Conservation (phyloP, 208 protist genomes). For the Wallacemonas sp. region DNA sequence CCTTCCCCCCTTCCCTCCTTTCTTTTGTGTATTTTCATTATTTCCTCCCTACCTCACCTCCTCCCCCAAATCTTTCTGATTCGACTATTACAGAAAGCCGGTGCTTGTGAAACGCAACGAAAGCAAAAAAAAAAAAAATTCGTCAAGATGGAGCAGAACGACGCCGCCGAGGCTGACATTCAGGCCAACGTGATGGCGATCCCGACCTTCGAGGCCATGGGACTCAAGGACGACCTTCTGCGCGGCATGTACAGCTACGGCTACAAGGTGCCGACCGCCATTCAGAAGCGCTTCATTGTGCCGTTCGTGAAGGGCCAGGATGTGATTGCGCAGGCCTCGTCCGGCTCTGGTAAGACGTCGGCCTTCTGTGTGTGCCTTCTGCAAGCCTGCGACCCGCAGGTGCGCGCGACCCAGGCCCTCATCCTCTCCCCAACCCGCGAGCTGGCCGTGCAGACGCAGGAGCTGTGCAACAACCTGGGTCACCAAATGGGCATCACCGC, state of each 20-base stretch:
- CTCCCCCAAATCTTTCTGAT: too few species aligned
- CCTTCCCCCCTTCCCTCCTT: too few species aligned
- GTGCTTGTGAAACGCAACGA: too few species aligned
- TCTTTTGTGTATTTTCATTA: too few species aligned
- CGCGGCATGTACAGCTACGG: slow-evolving; percentile 98
- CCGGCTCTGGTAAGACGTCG: slow-evolving; percentile 99
- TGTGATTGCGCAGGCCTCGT: slow-evolving; percentile 98
- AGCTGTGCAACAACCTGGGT: slow-evolving; percentile 94
- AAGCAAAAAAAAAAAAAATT: background rate
- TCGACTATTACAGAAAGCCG: too few species aligned
- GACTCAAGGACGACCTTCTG: slow-evolving; percentile 83
- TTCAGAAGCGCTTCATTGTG: slow-evolving; percentile 97
- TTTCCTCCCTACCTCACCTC: too few species aligned
- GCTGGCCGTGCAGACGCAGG: slow-evolving; percentile 97
- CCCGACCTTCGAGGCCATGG: slow-evolving; percentile 90
- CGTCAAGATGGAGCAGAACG: slow-evolving; percentile 14
- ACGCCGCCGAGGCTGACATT: slow-evolving; percentile 56
- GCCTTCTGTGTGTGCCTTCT: slow-evolving; percentile 96
- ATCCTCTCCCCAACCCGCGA: slow-evolving; percentile 98
- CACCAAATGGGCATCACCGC: slow-evolving; percentile 92
- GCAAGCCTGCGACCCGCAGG: slow-evolving; percentile 78
- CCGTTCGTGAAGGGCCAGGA: slow-evolving; percentile 92
- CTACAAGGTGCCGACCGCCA: slow-evolving; percentile 98
- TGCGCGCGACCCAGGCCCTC: slow-evolving; percentile 94
- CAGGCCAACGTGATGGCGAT: slow-evolving; percentile 87